Evolutionary conservation across 1,284 basidiomycete species (phyloP), one percentile per base, ranked within the genome.

Genomic region (Marasmius sp.): DNA sequence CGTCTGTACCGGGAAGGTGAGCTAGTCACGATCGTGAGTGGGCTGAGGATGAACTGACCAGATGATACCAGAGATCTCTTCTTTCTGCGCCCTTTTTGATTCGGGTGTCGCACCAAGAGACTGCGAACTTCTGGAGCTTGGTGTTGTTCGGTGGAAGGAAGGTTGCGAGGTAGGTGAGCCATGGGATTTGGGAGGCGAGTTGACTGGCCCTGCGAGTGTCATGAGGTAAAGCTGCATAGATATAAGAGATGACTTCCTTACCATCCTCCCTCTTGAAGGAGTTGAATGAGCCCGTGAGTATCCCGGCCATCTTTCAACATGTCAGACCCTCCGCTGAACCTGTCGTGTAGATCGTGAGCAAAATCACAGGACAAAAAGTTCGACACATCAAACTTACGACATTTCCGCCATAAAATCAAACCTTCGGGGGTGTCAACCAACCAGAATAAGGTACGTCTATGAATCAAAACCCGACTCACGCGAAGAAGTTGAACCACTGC

Each of bases 401-500:
- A 56, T 22, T 22, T 56, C 54, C 18, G 38, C n/a, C 54, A 56
- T 56, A 16, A 56, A 8, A 56, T 56, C 54, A 11, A 56, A 56
- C 9, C 54, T 56, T 37, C 14, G 16, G 12, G 34, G 38, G n/a
- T 37, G 53, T n/a, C 33, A 10, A 12, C 20, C 38, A 22, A 56
- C 6, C 20, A 16, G n/a, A 16, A 7, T 8, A 27, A 27, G 20
- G 7, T 47, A 6, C n/a, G n/a, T n/a, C 2, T 16, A 47, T 18
- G 2, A 20, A 47, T 2, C 5, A 2, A 16, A 6, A n/a, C 59
- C 27, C 11, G 6, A 65, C 83, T 63, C 67, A 87, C 82, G 82
- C 73, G 69, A 86, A 85, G 61, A 73, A 85, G 64, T 74, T 78
- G 57, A 85, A 70, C 77, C 77, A 81, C n/a, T 74, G 60, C 0